Base-by-base conservation (phyloP, 129 eudicot species). In the Mikania micrantha region DNA sequence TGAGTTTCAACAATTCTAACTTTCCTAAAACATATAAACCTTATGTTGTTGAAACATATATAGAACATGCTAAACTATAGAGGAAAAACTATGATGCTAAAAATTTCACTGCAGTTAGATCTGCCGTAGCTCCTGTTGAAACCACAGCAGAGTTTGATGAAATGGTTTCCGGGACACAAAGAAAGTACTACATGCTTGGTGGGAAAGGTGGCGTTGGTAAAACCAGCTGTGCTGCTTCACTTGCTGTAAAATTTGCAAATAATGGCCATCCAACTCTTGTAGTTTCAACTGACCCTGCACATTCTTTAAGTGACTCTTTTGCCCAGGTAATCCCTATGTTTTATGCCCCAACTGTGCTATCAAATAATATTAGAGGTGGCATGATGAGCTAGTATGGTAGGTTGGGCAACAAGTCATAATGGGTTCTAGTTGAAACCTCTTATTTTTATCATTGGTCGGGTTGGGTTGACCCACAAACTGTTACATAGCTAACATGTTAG, bases 171-270 rank as follows among this genome's bases (percentile, higher is more conserved):
- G 98, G 96, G 58, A 89, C 96, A 1, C 79, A 86, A 54, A 74
- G 98, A 52, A 93, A 93, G 79, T 93, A 88, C 79, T 93, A 93
- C 72, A 76, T 93, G 96, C 74, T 93, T 34, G 98, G 96, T 15
- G 98, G 96, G 24, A 93, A 93, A 67, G 98, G 98, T 49, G 98
- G 98, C 49, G 98, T 93, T 64, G 98, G 98, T 27, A 93, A 93
- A 70, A 93, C 98, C 10, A 93, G 98, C 58, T 93, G 98, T 73
- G 98, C 98, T 44, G 96, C 98, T 39, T 93, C 98, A 69, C 93
- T 93, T 59, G 98, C 98, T 27, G 98, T 93, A 0, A 93, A 93
- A 48, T 93, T 93, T 83, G 98, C 98, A 60, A 93, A 86, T 45
- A 88, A 77, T 34, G 98, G 98, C 54, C 98, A 93, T 75, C 95